Percentiles rank a stretch among this genome's conserved stretches.
phyloP scores from a whole-genome alignment of 192 early-diverging fungal species.

The Coemansia sp. region DNA sequence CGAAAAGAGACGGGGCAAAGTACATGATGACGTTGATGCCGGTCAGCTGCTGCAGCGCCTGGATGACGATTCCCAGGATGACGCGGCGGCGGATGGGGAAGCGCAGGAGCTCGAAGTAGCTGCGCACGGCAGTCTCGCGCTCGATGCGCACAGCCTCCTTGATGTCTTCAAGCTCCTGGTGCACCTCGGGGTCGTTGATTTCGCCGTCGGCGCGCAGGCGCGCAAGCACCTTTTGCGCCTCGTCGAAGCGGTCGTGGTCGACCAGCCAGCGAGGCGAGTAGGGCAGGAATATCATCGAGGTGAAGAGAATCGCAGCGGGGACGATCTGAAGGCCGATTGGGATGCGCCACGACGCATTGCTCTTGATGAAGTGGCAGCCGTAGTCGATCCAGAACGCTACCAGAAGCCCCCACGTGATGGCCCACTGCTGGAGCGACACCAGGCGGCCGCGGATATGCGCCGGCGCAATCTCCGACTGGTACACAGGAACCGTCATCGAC shows the following conservation, averaged over 20 bases:
- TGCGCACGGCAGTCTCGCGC: constrained; percentile 63
- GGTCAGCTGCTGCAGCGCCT: constrained; percentile 80
- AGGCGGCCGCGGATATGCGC: constrained; percentile 84
- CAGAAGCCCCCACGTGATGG: constrained; percentile 89
- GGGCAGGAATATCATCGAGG: constrained; percentile 77
- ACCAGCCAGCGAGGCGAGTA: constrained; percentile 88
- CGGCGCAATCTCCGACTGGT: constrained; percentile 83
- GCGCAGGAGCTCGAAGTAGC: constrained; percentile 63
- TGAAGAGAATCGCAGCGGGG: constrained; percentile 71
- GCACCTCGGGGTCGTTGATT: constrained; percentile 56
- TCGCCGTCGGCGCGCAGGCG: constrained; percentile 70
- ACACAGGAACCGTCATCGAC: constrained; percentile 72
- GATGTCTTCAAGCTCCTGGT: constrained; percentile 71
- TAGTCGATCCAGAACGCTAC: constrained; percentile 58
- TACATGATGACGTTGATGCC: constrained; percentile 91
- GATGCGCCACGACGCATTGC: constrained; percentile 73
- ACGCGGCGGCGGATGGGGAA: constrained; percentile 63
- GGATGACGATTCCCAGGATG: constrained; percentile 69
- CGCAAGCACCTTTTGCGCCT: constrained; percentile 68
- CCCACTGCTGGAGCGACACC: constrained; percentile 86
- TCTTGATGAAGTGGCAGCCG: constrained; percentile 46
- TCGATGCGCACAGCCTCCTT: constrained; percentile 69
- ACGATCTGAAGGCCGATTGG: constrained; percentile 83
- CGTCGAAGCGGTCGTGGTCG: constrained; percentile 65
- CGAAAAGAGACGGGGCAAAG: constrained; percentile 68